Base-by-base conservation (phyloP, 1,284 basidiomycete species). In the Melampsora americana region DNA sequence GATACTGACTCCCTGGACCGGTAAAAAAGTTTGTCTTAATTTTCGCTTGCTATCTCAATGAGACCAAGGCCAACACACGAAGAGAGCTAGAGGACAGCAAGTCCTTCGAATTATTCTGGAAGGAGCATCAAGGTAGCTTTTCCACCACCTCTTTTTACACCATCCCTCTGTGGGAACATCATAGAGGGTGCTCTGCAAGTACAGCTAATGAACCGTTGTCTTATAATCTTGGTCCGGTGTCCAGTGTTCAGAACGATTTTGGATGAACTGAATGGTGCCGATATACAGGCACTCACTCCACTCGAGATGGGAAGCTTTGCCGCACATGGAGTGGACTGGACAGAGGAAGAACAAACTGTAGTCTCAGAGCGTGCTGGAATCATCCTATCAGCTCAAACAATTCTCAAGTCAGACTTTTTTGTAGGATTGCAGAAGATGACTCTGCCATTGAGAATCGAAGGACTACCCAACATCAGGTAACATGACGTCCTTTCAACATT, bases 211-310 rank as follows among this genome's bases (percentile, higher is more conserved):
- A 28, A 30, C 7, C 14, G n/a, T 11, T 35, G 12, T 64, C 53
- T 35, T 62, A 39, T 16, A 35, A 18, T 61, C 59, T 30, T 61
- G 28, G 59, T 14, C 62, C 32, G 20, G n/a, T 28, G 26, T 26
- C 77, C 82, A 88, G 96, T 99, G 18, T 93, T 99, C 84, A 91
- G 91, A 81, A 99, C 96, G 0, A 95, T 99, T 78, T 89, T 95
- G 83, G 93, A 92, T 78, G 96, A 99, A 79, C 87, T 99, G 61
- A 85, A 89, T 56, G 87, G 87, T n/a, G 90, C 92, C 48, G 90
- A 90, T 18, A 83, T 93, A 61, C 87, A 90, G 75, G 90, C 91
- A 0, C 85, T 99, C 77, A 91, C 90, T 79, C 95, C 95, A 3
- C 85, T 99, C 14, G 91, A 92, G 78, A 87, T 90, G 20, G 87